Conservation (phyloP, 495 filamentous ascomycete species). For the Aspergillus ellipticus region DNA sequence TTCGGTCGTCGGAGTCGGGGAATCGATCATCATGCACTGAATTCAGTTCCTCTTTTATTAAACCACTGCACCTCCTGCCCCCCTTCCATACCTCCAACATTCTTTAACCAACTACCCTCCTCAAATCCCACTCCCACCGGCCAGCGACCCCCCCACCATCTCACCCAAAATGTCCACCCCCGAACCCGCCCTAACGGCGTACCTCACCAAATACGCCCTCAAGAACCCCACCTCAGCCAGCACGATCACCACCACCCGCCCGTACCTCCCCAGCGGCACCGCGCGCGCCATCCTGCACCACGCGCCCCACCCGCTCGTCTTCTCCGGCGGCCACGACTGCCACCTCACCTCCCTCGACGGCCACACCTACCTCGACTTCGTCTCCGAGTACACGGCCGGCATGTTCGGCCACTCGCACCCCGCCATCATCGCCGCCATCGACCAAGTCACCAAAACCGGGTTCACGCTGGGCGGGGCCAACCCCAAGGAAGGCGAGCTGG, state of each 20-base stretch:
- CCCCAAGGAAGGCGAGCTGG: conserved; percentile 12
- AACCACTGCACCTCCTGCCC: too few species aligned
- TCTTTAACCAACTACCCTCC: too few species aligned
- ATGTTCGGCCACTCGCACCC: conserved; percentile 46
- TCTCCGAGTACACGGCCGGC: conserved; percentile 42
- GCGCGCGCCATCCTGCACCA: not conserved
- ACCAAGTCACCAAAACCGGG: not conserved
- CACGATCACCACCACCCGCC: not conserved
- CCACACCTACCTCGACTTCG: conserved; percentile 35
- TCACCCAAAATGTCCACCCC: too few species aligned
- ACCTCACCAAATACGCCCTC: too few species aligned
- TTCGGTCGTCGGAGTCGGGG: too few species aligned
- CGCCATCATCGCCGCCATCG: conserved; percentile 26
- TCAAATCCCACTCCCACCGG: too few species aligned
- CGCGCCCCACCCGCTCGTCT: not conserved
- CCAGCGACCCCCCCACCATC: too few species aligned
- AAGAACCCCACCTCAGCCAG: too few species aligned
- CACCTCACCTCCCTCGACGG: not conserved
- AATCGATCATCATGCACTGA: too few species aligned
- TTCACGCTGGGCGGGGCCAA: conserved; percentile 8
- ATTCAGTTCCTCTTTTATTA: too few species aligned
- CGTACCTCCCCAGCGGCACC: not conserved
- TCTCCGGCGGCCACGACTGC: not conserved
- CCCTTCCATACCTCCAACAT: too few species aligned
- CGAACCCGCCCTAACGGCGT: too few species aligned